Evolutionary conservation across 2,329 filamentous ascomycete species (phyloP).

Genomic region (Beauveria sp.): DNA sequence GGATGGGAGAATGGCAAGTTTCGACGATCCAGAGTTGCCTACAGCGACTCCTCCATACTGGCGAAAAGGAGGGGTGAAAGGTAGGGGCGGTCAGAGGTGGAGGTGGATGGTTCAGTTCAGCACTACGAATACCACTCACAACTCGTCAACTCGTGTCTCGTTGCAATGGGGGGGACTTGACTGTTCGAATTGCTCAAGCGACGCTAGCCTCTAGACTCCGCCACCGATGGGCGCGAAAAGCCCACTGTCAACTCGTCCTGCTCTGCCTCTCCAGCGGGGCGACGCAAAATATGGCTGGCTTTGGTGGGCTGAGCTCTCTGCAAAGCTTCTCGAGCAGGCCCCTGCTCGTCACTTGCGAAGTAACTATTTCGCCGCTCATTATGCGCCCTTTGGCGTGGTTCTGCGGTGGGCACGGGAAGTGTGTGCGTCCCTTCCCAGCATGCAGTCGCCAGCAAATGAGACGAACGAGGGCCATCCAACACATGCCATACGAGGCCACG

Average conservation of each 20-base stretch:
- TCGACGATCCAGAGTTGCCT: not conserved
- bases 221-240: not conserved
- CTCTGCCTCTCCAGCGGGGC: not conserved
- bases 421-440: not conserved
- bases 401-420: not conserved
- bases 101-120: constrained; percentile 2
- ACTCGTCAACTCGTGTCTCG: not conserved
- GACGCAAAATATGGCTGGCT: not conserved
- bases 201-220: not conserved
- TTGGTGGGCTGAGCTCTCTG: not conserved
- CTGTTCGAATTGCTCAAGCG: constrained; percentile 1
- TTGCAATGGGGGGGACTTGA: not conserved
- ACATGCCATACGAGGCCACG: not conserved
- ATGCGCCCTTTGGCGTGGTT: not conserved
- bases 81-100: not conserved
- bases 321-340: not conserved
- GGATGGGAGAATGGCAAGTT: not conserved
- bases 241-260: not conserved
- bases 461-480: not conserved
- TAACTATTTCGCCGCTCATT: not conserved
- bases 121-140: not conserved
- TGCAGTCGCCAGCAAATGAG: not conserved
- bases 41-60: not conserved
- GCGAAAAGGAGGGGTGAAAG: not conserved
- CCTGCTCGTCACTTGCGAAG: not conserved